Conservation (phyloP, 108 stramenopile species). For the Chaetoceros muelleri region DNA sequence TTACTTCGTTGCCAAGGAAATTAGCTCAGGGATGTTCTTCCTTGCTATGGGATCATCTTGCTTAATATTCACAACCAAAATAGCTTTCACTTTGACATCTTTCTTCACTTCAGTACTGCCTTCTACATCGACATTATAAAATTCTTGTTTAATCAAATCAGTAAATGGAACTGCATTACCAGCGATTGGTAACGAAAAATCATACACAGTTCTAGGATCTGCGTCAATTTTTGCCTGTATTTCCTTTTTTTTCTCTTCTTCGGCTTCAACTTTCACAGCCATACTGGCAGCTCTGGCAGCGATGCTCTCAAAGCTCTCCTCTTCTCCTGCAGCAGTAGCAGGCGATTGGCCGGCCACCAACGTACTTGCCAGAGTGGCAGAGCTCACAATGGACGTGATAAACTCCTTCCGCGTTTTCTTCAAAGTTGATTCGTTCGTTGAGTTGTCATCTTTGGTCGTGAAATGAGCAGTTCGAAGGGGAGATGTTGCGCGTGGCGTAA, state of each 20-base stretch:
- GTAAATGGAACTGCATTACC: conserved; percentile 33
- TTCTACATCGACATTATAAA: not conserved
- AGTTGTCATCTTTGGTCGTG: not conserved
- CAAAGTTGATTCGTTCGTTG: not conserved
- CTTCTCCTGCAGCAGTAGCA: conserved; percentile 6
- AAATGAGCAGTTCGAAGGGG: not conserved
- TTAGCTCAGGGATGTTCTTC: conserved; percentile 81
- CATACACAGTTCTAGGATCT: conserved; percentile 61
- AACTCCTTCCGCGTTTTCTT: not conserved
- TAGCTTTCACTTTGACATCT: conserved; percentile 48
- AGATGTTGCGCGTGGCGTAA: not conserved
- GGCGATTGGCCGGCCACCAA: no score
- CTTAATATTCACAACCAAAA: conserved; percentile 81
- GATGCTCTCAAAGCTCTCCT: conserved; percentile 48
- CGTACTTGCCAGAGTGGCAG: not conserved
- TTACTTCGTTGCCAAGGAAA: conserved; percentile 55
- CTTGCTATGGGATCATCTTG: conserved; percentile 85
- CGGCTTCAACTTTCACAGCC: conserved; percentile 24
- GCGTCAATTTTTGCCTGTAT: conserved; percentile 12
- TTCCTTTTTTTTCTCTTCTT: conserved; percentile 7
- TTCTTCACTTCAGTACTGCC: conserved; percentile 1
- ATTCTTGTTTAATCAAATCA: conserved; percentile 51
- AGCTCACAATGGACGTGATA: not conserved
- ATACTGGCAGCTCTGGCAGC: conserved; percentile 56
- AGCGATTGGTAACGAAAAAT: conserved; percentile 57